A percentile compares a stretch with the other conserved stretches of the same genome.
phyloP scores from a whole-genome alignment of 805 yeast genomes.

The Danielozyma ontarioensis region DNA sequence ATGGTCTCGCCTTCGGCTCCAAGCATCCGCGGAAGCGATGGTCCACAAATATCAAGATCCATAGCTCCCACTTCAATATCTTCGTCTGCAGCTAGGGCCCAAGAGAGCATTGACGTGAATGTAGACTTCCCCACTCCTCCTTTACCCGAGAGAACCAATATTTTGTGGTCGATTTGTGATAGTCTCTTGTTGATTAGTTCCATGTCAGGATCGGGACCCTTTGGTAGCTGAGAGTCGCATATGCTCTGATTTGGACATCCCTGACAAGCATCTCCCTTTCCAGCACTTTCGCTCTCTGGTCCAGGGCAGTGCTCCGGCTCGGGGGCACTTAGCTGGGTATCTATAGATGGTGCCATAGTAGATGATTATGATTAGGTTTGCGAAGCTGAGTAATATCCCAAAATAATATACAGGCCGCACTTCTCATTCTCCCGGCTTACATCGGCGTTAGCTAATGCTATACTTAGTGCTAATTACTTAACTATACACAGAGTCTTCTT shows the following conservation, averaged over 20 bases:
- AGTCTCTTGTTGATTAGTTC: slow-evolving; percentile 68
- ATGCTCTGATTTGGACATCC: slow-evolving; percentile 94
- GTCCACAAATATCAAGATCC: slow-evolving; percentile 98
- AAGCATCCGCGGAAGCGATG: slow-evolving; percentile 90
- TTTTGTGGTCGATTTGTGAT: slow-evolving; percentile 65
- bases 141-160: slow-evolving; percentile 73
- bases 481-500: slow-evolving; percentile 3
- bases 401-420: no score
- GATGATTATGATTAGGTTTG: not conserved
- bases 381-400: no score
- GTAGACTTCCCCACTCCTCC: slow-evolving; percentile 99
- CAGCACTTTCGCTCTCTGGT: slow-evolving; percentile 91
- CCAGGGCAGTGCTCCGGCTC: slow-evolving; percentile 99
- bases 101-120: slow-evolving; percentile 89
- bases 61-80: slow-evolving; percentile 88
- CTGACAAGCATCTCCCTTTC: slow-evolving; percentile 86
- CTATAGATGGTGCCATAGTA: slow-evolving; percentile 19
- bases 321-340: slow-evolving; percentile 44
- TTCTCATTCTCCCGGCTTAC: no score
- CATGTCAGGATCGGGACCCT: slow-evolving; percentile 94
- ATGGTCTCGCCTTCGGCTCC: slow-evolving; percentile 85
- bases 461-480: not conserved
- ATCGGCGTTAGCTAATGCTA: no score
- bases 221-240: slow-evolving; percentile 76
- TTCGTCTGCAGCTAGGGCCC: slow-evolving; percentile 85